A percentile compares a stretch with the other conserved stretches of the same genome.
These are phyloP conservation scores for Suillus subaureus DNA, from an alignment of 768 basidiomycete species.

Conservation along the genomic window DNA sequence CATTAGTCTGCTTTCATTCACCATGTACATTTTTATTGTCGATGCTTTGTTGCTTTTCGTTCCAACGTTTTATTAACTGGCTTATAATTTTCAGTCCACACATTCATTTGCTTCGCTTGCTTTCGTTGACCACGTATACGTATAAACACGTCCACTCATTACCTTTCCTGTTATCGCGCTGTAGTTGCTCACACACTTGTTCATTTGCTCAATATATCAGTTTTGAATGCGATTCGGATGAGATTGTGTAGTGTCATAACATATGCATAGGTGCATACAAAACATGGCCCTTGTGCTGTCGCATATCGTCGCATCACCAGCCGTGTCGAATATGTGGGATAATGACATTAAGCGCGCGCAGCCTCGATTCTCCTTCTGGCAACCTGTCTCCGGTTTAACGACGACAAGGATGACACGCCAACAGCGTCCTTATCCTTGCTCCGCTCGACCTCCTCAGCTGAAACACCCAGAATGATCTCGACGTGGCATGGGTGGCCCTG, in stretches of 20 bases:
- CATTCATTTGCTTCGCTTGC: background rate
- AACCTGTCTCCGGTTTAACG: slow-evolving; percentile 83
- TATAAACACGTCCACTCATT: slow-evolving; percentile 1
- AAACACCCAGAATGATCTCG: slow-evolving; percentile 86
- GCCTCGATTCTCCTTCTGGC: slow-evolving; percentile 90
- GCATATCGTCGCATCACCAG: slow-evolving; percentile 21
- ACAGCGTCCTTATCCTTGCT: slow-evolving; percentile 78
- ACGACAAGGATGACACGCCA: slow-evolving; percentile 51
- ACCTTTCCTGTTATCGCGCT: background rate
- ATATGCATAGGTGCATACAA: slow-evolving; percentile 35
- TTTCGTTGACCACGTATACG: background rate
- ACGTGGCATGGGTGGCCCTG: slow-evolving; percentile 97
- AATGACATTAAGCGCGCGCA: slow-evolving; percentile 53
- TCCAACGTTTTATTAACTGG: background rate
- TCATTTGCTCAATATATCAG: background rate
- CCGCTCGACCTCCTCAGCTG: slow-evolving; percentile 86
- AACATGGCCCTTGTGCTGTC: slow-evolving; percentile 19
- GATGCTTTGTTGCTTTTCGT: background rate
- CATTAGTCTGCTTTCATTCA: background rate
- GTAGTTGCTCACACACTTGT: background rate
- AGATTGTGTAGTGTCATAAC: slow-evolving; percentile 23
- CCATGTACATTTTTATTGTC: background rate
- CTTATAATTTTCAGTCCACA: background rate
- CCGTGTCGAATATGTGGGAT: slow-evolving; percentile 16
- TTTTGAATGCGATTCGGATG: background rate